Evolutionary conservation across 768 basidiomycete genomes (phyloP).

Genomic region (Cystobasidiopsis lactophilus): DNA sequence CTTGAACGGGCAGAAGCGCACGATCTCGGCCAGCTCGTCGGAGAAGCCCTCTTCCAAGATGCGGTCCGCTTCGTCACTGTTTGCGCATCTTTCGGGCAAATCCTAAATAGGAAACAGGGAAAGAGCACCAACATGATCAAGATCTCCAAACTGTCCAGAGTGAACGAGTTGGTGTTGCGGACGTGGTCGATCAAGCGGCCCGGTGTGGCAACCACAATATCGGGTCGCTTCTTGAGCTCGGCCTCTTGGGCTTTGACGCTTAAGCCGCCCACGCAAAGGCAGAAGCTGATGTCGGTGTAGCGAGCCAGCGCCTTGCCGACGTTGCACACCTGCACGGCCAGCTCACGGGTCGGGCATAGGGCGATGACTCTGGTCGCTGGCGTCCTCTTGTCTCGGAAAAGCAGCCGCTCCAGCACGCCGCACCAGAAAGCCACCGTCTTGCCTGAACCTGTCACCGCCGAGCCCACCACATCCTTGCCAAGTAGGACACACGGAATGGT

Average conservation of each 20-base stretch:
- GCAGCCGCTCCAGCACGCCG: slow-evolving; percentile 69
- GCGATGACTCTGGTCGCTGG: slow-evolving; percentile 75
- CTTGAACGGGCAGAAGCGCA: slow-evolving; percentile 35
- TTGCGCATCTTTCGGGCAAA: not conserved
- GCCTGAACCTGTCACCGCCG: slow-evolving; percentile 88
- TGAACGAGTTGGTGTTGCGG: slow-evolving; percentile 80
- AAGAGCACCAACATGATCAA: slow-evolving; percentile 38
- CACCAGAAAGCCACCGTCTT: slow-evolving; percentile 96
- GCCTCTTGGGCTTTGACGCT: slow-evolving; percentile 81
- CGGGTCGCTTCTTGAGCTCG: slow-evolving; percentile 62
- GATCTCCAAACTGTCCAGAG: slow-evolving; percentile 74
- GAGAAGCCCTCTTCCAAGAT: slow-evolving; percentile 80
- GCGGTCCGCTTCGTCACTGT: slow-evolving; percentile 72
- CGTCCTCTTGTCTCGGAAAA: slow-evolving; percentile 76
- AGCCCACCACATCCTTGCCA: slow-evolving; percentile 89
- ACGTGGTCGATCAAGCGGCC: slow-evolving; percentile 95
- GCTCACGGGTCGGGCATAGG: slow-evolving; percentile 79
- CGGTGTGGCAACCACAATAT: slow-evolving; percentile 86
- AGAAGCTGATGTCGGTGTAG: slow-evolving; percentile 74
- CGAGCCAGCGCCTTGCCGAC: slow-evolving; percentile 65
- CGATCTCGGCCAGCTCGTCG: slow-evolving; percentile 81
- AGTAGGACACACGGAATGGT: slow-evolving; percentile 81
- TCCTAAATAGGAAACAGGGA: not conserved
- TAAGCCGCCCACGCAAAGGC: slow-evolving; percentile 82
- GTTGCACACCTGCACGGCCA: slow-evolving; percentile 87